These are phyloP conservation scores for Malbranchea zuffiana DNA, from an alignment of 2,329 filamentous ascomycete species.

Conservation along the genomic window DNA sequence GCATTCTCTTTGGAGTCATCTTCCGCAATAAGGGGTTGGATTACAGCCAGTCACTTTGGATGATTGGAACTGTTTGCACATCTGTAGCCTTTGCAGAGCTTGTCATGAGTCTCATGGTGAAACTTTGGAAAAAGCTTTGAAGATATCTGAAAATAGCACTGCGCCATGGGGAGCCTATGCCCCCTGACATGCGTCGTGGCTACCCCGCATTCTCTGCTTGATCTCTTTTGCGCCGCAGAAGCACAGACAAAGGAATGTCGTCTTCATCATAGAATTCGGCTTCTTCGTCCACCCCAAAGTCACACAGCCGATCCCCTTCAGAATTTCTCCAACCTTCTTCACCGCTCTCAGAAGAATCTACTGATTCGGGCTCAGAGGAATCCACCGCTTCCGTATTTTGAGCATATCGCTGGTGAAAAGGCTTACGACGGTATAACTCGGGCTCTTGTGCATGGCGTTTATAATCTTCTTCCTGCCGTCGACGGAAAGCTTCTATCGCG, in stretches of 20 bases:
- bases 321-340: conserved; percentile 54
- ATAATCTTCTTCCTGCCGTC: conserved; percentile 44
- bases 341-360: conserved; percentile 31
- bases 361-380: conserved; percentile 13
- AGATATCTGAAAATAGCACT: too few relatives aligned
- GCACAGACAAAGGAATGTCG: conserved; percentile 46
- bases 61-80: not conserved
- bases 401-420: conserved; percentile 32
- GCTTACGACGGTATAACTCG: conserved; percentile 29
- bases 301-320: conserved; percentile 50
- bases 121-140: too few relatives aligned
- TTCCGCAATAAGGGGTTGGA: not conserved
- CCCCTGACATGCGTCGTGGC: too few relatives aligned
- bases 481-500: conserved; percentile 43
- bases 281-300: conserved; percentile 56
- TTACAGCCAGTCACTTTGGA: not conserved
- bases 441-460: conserved; percentile 30
- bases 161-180: too few relatives aligned
- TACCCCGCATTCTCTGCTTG: not conserved
- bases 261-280: conserved; percentile 44
- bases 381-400: conserved; percentile 14
- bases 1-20: not conserved
- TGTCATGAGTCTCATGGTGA: too few relatives aligned
- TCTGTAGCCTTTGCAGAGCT: too few relatives aligned
- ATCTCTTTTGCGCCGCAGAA: conserved; percentile 28